Evolutionary conservation across 805 yeast species (phyloP).

Genomic region (Tetrapisispora nanseiensis): DNA sequence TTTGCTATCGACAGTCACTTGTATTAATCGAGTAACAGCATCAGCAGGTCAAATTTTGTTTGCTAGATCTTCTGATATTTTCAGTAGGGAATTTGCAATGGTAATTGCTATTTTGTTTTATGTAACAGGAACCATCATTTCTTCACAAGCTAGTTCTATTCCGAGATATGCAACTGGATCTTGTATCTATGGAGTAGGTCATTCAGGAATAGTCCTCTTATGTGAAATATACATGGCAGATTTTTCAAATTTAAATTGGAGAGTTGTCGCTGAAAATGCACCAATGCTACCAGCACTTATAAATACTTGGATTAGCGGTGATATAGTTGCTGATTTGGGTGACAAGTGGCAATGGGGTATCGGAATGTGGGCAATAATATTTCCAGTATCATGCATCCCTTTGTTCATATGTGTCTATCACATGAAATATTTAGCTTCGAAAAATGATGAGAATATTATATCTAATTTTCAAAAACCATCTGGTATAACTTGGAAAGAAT

Average conservation of each 20-base stretch:
- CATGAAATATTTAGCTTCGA: conserved; percentile 37
- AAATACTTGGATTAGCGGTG: conserved; percentile 61
- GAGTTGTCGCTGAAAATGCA: conserved; percentile 47
- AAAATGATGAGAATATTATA: conserved; percentile 23
- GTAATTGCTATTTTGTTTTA: conserved; percentile 38
- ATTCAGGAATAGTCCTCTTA: conserved; percentile 46
- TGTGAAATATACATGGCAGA: conserved; percentile 53
- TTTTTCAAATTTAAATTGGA: conserved; percentile 55
- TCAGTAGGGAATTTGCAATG: conserved; percentile 42
- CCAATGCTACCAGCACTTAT: conserved; percentile 60
- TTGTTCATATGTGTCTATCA: conserved; percentile 35
- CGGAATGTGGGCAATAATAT: conserved; percentile 51
- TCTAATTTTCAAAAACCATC: conserved; percentile 1
- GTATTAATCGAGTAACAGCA: conserved; percentile 44
- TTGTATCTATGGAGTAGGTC: conserved; percentile 38
- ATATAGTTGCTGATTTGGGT: conserved; percentile 33
- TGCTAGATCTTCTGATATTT: conserved; percentile 47
- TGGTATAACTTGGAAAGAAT: conserved; percentile 12
- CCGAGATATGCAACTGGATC: conserved; percentile 47
- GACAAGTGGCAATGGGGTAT: conserved; percentile 42
- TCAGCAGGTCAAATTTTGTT: conserved; percentile 49
- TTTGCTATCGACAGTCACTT: conserved; percentile 40
- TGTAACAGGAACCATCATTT: conserved; percentile 44
- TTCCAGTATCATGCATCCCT: conserved; percentile 44
- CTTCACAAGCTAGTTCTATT: conserved; percentile 42